phyloP scores from a whole-genome alignment of 495 filamentous ascomycete species.

The Apodospora peruviana region DNA sequence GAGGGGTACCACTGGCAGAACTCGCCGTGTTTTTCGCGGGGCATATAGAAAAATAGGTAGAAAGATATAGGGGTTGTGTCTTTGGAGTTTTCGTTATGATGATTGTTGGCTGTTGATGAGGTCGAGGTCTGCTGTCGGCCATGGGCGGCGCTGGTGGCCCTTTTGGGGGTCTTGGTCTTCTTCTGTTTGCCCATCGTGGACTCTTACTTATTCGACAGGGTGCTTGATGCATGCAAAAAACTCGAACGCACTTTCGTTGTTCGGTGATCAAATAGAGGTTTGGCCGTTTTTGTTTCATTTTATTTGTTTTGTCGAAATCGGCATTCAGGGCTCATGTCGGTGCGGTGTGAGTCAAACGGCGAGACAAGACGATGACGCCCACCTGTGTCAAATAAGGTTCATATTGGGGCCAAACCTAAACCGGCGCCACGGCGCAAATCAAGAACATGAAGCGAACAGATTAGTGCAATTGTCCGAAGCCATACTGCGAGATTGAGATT shows the following conservation, averaged over 20 bases:
- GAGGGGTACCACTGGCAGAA: slow-evolving; percentile 28
- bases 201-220: no score
- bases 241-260: neutral
- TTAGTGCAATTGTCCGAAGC: no score
- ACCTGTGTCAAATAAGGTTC: no score
- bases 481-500: no score
- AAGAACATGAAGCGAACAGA: no score
- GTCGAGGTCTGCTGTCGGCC: neutral
- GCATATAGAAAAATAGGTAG: slow-evolving; percentile 28
- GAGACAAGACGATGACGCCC: no score
- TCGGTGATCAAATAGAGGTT: neutral
- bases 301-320: neutral
- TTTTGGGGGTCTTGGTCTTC: neutral
- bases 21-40: slow-evolving; percentile 19
- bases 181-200: neutral
- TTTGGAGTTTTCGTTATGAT: neutral
- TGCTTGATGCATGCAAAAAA: no score
- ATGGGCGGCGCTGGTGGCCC: neutral
- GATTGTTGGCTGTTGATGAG: neutral
- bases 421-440: no score
- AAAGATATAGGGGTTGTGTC: slow-evolving; percentile 12
- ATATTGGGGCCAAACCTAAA: no score
- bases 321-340: neutral
- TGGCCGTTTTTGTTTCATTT: neutral
- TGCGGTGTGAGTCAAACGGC: neutral